These are phyloP conservation scores for Oxyria digyna DNA, from an alignment of 148 eudicot genomes.

Conservation along the genomic window DNA sequence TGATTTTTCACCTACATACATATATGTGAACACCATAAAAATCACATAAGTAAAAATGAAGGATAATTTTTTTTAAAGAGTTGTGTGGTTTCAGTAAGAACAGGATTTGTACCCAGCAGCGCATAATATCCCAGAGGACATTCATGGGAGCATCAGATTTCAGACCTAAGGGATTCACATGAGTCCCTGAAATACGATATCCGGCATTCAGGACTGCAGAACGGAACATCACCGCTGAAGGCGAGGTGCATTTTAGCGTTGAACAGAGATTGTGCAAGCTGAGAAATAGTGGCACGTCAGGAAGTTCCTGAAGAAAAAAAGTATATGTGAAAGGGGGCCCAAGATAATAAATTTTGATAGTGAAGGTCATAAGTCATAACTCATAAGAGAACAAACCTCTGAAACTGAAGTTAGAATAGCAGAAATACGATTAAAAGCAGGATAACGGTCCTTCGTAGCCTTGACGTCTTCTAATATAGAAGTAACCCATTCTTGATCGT, in stretches of 20 bases:
- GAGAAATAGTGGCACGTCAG: constrained; percentile 81
- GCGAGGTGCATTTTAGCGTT: constrained; percentile 95
- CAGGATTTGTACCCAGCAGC: constrained; percentile 65
- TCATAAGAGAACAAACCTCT: constrained; percentile 48
- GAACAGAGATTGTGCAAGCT: constrained; percentile 86
- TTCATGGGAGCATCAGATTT: constrained; percentile 97
- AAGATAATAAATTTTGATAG: background rate
- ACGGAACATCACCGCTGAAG: constrained; percentile 77
- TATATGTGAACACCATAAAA: background rate
- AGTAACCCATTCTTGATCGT: constrained; percentile 90
- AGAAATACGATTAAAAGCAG: constrained; percentile 66
- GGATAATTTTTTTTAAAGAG: background rate
- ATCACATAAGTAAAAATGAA: background rate
- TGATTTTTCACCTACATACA: constrained; percentile 56
- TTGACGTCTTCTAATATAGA: constrained; percentile 71
- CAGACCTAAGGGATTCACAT: constrained; percentile 68
- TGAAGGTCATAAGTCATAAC: background rate
- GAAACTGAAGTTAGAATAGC: constrained; percentile 83
- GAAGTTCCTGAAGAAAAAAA: constrained; percentile 56
- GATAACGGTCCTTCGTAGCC: constrained; percentile 58
- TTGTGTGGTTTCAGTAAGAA: background rate
- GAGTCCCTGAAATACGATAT: constrained; percentile 90
- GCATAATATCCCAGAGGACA: constrained; percentile 98
- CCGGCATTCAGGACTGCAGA: constrained; percentile 97
- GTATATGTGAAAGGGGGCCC: background rate